Evolutionary conservation across 1,139 yeast genomes (phyloP), one percentile per base, ranked within the genome.

Genomic region (Starmera stellimalicola): DNA sequence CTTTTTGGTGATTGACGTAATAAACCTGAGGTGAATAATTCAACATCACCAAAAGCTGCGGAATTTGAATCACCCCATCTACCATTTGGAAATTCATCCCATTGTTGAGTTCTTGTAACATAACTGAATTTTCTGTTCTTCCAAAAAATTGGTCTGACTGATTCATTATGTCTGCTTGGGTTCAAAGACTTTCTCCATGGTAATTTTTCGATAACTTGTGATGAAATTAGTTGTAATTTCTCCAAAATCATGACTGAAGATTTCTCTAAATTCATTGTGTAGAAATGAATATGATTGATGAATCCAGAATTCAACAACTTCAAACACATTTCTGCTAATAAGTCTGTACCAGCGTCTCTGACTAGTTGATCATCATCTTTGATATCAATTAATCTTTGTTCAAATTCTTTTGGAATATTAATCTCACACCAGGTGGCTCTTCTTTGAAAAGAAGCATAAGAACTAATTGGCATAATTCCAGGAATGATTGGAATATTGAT

Each of bases 391-490:
- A 91, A 67, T 26, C 63, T 71, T 19, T 73, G 78, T 45, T 77
- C 59, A 55, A 88, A 87, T 38, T 73, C 70, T 43, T 70, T 69
- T 5, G 98, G 98, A 42, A 91, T 70, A 27, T 70, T 60, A 45
- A 91, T 77, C 51, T 81, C 80, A 36, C 95, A 85, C 98, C 97
- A 91, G 39, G 76, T 78, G 12, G 96, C 95, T 52, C 98, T 75
- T 61, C 98, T 78, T 44, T 85, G 60, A 54, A 91, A 91, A 4
- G 95, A 77, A 25, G 94, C 84, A 60, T 88, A 88, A 8, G 96
- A 85, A 15, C 95, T 79, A 41, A 91, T 88, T 16, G 98, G 98
- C 98, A 91, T 91, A 57, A 91, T 87, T 18, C 98, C 98, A 2
- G 98, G 98, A 41, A 91, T 81, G 46, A 91, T 83, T 27, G 97